Conservation (phyloP, 495 filamentous ascomycete species). For the Usnea hakonensis region DNA sequence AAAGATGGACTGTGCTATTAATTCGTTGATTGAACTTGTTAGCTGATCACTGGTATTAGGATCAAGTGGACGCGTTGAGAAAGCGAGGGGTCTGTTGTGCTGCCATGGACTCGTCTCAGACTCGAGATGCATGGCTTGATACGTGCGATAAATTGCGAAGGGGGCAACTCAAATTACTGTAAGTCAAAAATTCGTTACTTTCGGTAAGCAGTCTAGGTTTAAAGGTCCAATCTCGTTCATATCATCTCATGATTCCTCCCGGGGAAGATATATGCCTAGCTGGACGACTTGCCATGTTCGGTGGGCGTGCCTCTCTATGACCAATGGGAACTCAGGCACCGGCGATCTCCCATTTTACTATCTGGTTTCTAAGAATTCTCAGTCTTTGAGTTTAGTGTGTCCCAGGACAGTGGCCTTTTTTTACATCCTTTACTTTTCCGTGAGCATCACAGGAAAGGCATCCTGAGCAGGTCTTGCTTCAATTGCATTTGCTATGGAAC, state of each 20-base stretch:
- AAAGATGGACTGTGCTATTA: neutral
- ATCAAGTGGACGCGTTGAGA: constrained; percentile 47
- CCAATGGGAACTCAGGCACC: neutral
- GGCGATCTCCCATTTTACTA: neutral
- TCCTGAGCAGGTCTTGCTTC: neutral
- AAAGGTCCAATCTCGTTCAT: neutral
- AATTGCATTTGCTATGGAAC: neutral
- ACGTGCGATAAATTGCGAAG: constrained; percentile 39
- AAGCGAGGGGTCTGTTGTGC: constrained; percentile 43
- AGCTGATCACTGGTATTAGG: constrained; percentile 20
- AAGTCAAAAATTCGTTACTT: constrained; percentile 7
- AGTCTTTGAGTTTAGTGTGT: neutral
- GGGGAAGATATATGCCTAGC: neutral
- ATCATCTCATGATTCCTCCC: neutral
- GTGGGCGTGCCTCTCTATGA: neutral
- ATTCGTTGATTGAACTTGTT: neutral
- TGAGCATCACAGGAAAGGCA: neutral
- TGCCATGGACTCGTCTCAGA: constrained; percentile 47
- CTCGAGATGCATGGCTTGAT: constrained; percentile 35
- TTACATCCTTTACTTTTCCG: neutral
- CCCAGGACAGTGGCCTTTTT: neutral
- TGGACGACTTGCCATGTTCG: neutral
- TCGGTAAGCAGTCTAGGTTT: neutral
- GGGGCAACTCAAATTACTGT: constrained; percentile 44
- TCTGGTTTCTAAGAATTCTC: neutral